Base-by-base conservation (phyloP, 371 early-diverging fungal species). In the Sporodiniella umbellata region DNA sequence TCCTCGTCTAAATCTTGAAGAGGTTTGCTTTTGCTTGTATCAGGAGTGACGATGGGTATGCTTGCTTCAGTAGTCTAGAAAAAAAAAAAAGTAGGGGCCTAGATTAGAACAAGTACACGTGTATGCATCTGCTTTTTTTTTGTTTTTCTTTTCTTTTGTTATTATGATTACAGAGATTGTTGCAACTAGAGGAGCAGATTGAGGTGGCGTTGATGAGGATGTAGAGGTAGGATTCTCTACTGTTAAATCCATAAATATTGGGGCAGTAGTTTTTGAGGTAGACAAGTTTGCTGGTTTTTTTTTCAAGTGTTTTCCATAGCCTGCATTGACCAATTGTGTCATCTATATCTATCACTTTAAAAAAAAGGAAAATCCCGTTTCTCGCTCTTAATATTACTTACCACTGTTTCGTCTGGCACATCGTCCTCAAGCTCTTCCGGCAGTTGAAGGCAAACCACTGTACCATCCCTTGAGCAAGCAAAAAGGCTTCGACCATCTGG, bases 391-490 rank as follows among this genome's bases (percentile, higher is more conserved):
- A 8, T 21, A 11, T 14, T 18, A 51, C n/a, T 28, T 42, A 50
- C 86, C 58, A 75, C 70, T 30, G 86, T 88, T 23, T 84, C 84
- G 0, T 68, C 64, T 0, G 84, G 58, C 1, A 88, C 68, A 14
- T 83, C 78, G 6, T 63, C 57, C 0, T 89, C 89, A 18, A 97
- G 60, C 57, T 92, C 92, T 17, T 73, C 68, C 3, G 68, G 72
- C 25, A 96, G 85, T 31, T 75, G 72, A 1, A 98, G 40, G 21
- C 87, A 73, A 1, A 84, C 88, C 2, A 95, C 85, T 0, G 93
- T 85, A 18, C 99, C 99, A 68, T 98, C 99, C 52, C 90, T 89
- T 11, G 95, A 92, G 53, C 94, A 95, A 4, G 92, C 94, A 33
- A 86, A 81, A 23, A 98, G 62, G 2, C 62, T 70, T 26, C 73